Percentiles rank a stretch among this genome's conserved stretches.
Conservation (phyloP, 257 asterid genomes). For the Forsythia viridissima region DNA sequence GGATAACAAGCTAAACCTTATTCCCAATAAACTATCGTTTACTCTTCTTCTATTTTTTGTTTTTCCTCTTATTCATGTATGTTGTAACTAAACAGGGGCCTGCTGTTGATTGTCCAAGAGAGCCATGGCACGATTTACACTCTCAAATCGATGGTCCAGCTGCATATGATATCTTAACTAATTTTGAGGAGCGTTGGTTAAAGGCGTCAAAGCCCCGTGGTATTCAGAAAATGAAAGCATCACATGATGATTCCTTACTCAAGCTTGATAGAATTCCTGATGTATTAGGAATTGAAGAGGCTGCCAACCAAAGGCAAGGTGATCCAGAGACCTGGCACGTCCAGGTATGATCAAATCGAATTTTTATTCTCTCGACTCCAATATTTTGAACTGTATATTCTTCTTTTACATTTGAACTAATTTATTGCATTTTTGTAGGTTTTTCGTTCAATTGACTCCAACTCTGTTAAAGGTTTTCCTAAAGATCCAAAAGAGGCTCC, state of each 20-base stretch:
- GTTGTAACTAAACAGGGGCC: conserved; percentile 52
- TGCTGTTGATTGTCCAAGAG: conserved; percentile 70
- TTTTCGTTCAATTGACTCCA: conserved; percentile 90
- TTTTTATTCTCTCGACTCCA: not conserved
- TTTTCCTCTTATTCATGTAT: not conserved
- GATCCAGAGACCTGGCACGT: conserved; percentile 83
- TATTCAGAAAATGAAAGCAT: conserved; percentile 56
- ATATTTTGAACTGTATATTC: not conserved
- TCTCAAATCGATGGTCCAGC: conserved; percentile 82
- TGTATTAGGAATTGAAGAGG: conserved; percentile 50
- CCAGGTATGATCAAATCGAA: conserved; percentile 49
- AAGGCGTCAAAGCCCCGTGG: conserved; percentile 65
- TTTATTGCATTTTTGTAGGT: conserved; percentile 38
- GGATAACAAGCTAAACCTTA: too few relatives aligned
- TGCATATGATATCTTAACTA: conserved; percentile 78
- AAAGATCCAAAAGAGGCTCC: conserved; percentile 75
- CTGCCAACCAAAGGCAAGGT: conserved; percentile 31
- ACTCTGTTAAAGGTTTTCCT: conserved; percentile 86
- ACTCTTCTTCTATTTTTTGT: too few relatives aligned
- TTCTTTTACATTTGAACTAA: conserved; percentile 7
- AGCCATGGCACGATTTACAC: conserved; percentile 95
- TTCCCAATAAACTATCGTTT: not conserved
- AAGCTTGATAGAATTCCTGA: conserved; percentile 73
- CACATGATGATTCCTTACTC: conserved; percentile 71
- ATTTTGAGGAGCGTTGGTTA: conserved; percentile 86